These are phyloP conservation scores for Ammopiptanthus mongolicus DNA, from an alignment of 306 rosid genomes.

Conservation along the genomic window DNA sequence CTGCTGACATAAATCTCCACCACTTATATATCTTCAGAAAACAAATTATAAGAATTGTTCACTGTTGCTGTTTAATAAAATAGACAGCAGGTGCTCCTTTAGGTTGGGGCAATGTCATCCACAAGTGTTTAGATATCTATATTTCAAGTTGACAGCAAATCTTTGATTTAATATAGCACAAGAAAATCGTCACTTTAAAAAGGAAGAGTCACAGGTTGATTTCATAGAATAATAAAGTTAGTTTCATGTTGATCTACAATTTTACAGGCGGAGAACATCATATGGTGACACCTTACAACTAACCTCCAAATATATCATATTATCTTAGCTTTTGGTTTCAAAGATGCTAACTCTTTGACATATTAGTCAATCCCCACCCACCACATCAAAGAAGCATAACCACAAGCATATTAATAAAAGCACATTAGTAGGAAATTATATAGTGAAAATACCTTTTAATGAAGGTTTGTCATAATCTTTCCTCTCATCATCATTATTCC, in stretches of 20 bases:
- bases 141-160: neutral
- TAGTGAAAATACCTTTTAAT: slow-evolving; percentile 54
- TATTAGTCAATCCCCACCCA: neutral
- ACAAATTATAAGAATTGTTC: neutral
- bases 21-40: neutral
- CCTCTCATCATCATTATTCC: slow-evolving; percentile 77
- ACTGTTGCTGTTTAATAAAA: neutral
- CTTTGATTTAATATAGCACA: neutral
- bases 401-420: slow-evolving; percentile 12
- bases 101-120: neutral
- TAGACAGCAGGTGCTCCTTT: neutral
- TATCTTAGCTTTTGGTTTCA: neutral
- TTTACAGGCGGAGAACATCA: neutral
- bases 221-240: neutral
- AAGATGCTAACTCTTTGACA: neutral
- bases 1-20: neutral
- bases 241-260: slow-evolving; percentile 6
- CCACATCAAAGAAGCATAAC: neutral
- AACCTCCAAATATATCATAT: neutral
- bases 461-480: slow-evolving; percentile 74
- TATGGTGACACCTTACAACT: neutral
- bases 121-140: neutral
- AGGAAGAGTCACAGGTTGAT: neutral
- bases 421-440: neutral
- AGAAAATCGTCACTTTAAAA: neutral